Evolutionary conservation across 1,139 yeast genomes (phyloP).

Genomic region (Lodderomyces pseudojiufengensis): DNA sequence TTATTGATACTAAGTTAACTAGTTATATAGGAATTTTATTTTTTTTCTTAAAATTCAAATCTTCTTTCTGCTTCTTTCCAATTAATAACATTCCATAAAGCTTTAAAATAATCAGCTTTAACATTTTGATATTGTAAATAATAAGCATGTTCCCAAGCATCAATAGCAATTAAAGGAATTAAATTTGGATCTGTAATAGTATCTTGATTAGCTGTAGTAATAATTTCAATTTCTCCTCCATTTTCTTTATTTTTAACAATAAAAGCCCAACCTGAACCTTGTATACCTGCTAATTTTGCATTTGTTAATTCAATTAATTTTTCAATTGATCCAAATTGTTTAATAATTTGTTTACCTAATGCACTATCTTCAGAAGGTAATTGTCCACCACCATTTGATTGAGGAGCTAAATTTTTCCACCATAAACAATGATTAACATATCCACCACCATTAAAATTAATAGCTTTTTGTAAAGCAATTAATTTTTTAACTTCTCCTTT

Average conservation of each 20-base stretch:
- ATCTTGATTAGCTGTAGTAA: constrained; percentile 88
- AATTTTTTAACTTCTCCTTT: constrained; percentile 64
- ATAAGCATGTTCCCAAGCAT: constrained; percentile 99
- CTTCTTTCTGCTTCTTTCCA: constrained; percentile 92
- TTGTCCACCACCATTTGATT: constrained; percentile 79
- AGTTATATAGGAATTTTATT: too few relatives aligned
- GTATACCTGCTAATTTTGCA: constrained; percentile 82
- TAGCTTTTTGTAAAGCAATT: constrained; percentile 70
- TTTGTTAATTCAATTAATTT: constrained; percentile 67
- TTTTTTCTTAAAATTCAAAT: constrained; percentile 19
- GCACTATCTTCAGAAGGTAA: constrained; percentile 58
- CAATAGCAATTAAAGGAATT: constrained; percentile 86
- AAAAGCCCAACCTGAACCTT: constrained; percentile 99
- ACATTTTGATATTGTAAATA: constrained; percentile 94
- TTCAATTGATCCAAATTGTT: constrained; percentile 77
- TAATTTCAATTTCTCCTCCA: constrained; percentile 73
- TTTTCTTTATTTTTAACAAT: constrained; percentile 82
- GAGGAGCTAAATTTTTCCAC: constrained; percentile 91
- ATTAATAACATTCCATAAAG: constrained; percentile 94
- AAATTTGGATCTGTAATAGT: constrained; percentile 65
- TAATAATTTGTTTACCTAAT: constrained; percentile 58
- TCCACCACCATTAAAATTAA: constrained; percentile 96
- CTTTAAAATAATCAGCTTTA: constrained; percentile 92
- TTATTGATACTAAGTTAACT: too few relatives aligned
- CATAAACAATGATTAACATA: constrained; percentile 81